phyloP scores from a whole-genome alignment of 805 yeast genomes.

The Ogataea glucozyma region DNA sequence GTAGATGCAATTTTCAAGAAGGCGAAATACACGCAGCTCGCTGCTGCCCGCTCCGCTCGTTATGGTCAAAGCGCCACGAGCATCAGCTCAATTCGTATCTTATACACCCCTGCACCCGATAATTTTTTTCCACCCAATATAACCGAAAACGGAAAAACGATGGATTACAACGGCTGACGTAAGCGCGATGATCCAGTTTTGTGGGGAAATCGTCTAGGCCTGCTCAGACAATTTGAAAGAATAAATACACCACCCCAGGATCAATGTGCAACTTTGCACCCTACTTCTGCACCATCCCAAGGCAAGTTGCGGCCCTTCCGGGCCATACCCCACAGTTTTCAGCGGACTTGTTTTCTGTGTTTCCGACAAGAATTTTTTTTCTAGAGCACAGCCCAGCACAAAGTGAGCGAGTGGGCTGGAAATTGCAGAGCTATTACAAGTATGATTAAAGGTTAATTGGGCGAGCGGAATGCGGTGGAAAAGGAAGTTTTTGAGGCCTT shows the following conservation, averaged over 20 bases:
- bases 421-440: background rate
- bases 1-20: too few species aligned
- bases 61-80: too few species aligned
- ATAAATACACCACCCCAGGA: too few species aligned
- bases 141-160: slow-evolving; percentile 23
- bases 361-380: slow-evolving; percentile 2
- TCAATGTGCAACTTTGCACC: too few species aligned
- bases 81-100: too few species aligned
- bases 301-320: too few species aligned
- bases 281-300: too few species aligned
- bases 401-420: background rate
- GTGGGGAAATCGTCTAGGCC: background rate
- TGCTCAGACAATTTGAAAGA: background rate
- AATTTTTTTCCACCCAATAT: slow-evolving; percentile 1
- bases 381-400: slow-evolving; percentile 3
- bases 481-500: background rate
- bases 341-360: slow-evolving; percentile 1
- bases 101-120: slow-evolving; percentile 22
- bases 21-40: too few species aligned
- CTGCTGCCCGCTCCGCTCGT: too few species aligned
- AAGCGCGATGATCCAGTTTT: slow-evolving; percentile 4
- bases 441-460: too few species aligned
- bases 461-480: too few species aligned
- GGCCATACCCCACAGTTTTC: too few species aligned
- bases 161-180: slow-evolving; percentile 17